Percentiles rank a stretch among this genome's conserved stretches.
Conservation (phyloP, 345 rosid species). For the Citropsis articulata region DNA sequence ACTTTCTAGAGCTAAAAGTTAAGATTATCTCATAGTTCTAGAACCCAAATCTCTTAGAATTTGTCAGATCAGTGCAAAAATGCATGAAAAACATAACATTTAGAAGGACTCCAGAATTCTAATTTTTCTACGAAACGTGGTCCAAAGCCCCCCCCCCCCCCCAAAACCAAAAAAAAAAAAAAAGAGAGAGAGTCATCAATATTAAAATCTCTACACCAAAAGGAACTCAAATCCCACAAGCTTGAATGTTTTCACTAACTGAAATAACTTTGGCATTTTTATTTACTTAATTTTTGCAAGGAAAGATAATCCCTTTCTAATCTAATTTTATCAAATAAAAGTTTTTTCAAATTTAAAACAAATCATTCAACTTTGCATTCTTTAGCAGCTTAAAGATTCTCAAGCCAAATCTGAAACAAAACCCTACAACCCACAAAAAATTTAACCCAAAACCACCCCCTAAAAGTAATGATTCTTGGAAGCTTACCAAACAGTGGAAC, state of each 20-base stretch:
- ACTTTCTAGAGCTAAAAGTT: conserved; percentile 2
- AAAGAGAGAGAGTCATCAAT: neutral
- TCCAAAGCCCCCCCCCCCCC: neutral
- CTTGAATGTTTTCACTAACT: neutral
- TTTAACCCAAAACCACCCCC: neutral
- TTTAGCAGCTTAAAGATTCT: neutral
- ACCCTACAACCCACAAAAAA: conserved; percentile 4
- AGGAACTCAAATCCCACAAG: neutral
- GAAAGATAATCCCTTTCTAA: neutral
- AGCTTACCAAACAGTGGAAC: conserved; percentile 78
- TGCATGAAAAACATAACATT: neutral
- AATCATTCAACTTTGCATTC: neutral
- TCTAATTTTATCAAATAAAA: neutral
- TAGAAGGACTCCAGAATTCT: no score
- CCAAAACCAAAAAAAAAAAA: neutral
- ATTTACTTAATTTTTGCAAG: neutral
- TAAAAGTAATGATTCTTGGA: neutral
- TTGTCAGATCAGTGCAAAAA: neutral
- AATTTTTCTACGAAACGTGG: neutral
- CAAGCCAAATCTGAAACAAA: conserved; percentile 13
- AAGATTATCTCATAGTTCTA: neutral
- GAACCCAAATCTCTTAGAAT: neutral
- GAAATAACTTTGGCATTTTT: neutral
- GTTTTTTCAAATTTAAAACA: neutral
- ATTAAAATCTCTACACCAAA: neutral